Conservation (phyloP, 768 basidiomycete species). For the Sporobolomyces roseus region DNA sequence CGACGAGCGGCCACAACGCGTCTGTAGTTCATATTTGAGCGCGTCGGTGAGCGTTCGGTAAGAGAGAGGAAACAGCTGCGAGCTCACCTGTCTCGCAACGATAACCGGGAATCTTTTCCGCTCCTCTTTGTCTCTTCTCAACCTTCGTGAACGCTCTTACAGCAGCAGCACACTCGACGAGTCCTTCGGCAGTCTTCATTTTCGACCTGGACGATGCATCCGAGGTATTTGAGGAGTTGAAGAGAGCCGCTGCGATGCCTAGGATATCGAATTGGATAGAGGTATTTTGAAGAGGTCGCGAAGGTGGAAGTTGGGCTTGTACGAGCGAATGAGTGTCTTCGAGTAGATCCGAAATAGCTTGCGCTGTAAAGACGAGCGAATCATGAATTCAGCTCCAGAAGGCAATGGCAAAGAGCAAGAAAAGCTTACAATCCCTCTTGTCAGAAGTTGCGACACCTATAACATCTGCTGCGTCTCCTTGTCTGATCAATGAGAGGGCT, state of each 20-base stretch:
- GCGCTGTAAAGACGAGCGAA: not conserved
- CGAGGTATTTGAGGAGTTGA: not conserved
- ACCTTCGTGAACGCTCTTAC: not conserved
- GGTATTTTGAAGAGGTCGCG: not conserved
- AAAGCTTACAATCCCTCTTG: not conserved
- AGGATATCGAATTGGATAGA: conserved; percentile 13
- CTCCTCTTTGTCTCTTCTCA: conserved; percentile 1
- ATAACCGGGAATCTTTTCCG: not conserved
- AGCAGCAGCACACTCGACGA: not conserved
- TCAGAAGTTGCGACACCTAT: not conserved
- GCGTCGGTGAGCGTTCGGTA: no score
- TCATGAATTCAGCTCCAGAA: not conserved
- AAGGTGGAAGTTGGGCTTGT: not conserved
- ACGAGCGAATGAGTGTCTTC: not conserved
- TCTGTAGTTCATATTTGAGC: not conserved
- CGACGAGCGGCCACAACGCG: conserved; percentile 13
- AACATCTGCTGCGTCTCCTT: not conserved
- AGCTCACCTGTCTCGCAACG: conserved; percentile 13
- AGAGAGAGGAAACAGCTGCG: no score
- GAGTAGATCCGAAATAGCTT: not conserved
- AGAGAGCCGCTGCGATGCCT: not conserved
- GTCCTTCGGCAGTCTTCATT: not conserved
- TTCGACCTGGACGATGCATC: not conserved
- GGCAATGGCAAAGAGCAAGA: not conserved
- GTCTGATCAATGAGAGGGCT: conserved; percentile 1